phyloP scores from a whole-genome alignment of 75 land plant genomes.

The Chamaecyparis obtusa region DNA sequence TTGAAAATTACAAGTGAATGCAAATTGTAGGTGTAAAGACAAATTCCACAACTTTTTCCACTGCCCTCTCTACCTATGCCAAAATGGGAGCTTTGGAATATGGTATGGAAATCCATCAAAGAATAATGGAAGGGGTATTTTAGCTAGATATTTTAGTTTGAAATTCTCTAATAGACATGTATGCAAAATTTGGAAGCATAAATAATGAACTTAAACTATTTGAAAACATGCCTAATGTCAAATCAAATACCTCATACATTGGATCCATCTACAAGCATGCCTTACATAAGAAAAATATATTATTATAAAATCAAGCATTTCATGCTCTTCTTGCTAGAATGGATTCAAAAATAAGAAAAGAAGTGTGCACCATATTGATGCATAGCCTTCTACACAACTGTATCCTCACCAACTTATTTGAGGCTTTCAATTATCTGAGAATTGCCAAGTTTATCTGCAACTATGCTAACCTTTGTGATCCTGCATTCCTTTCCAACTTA shows the following conservation, averaged over 20 bases:
- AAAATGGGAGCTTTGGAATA: no score
- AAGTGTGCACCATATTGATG: slow-evolving; percentile 34
- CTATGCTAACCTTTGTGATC: slow-evolving; percentile 36
- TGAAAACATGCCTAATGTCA: no score
- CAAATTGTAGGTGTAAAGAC: no score
- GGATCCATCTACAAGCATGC: not conserved
- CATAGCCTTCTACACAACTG: slow-evolving; percentile 47
- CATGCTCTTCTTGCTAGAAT: not conserved
- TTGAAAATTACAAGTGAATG: no score
- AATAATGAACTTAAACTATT: no score
- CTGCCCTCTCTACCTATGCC: no score
- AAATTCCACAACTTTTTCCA: no score
- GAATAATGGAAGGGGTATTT: no score
- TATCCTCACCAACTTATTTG: slow-evolving; percentile 41
- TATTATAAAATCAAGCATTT: not conserved
- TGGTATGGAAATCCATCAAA: no score
- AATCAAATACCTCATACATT: not conserved
- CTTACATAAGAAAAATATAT: not conserved
- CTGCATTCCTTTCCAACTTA: slow-evolving; percentile 29
- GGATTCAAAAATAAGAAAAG: not conserved
- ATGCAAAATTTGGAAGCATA: no score
- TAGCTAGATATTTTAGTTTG: no score
- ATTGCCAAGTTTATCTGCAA: slow-evolving; percentile 42
- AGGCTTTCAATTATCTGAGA: slow-evolving; percentile 29
- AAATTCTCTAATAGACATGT: no score